Percentiles rank a stretch among this genome's conserved stretches.
These are phyloP conservation scores for Pichia sp. DNA, from an alignment of 1,139 yeast genomes.

Conservation along the genomic window DNA sequence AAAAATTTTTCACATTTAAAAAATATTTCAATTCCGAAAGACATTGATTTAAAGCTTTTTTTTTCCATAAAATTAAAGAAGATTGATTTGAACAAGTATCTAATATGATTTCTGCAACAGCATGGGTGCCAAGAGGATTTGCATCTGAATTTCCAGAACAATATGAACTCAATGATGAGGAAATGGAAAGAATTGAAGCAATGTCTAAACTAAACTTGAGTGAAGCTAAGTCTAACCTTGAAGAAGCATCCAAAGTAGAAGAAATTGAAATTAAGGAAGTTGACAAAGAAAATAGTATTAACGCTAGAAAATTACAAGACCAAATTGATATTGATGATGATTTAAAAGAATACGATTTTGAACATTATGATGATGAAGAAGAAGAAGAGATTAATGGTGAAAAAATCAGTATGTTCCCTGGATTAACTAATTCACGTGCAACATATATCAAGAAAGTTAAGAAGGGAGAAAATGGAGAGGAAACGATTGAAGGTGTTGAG, in stretches of 20 bases:
- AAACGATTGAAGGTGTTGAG: constrained; percentile 30
- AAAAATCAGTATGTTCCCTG: constrained; percentile 64
- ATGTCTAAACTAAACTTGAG: constrained; percentile 77
- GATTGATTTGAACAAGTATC: no score
- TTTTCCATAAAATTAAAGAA: no score
- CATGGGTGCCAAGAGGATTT: constrained; percentile 96
- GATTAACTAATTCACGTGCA: constrained; percentile 49
- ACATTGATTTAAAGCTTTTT: no score
- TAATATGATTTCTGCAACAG: constrained; percentile 78
- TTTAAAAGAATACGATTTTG: constrained; percentile 79
- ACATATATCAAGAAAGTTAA: constrained; percentile 30
- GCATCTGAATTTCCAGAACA: constrained; percentile 90
- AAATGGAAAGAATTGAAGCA: constrained; percentile 82
- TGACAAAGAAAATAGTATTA: constrained; percentile 22
- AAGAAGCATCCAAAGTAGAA: constrained; percentile 32
- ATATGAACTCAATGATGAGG: constrained; percentile 84
- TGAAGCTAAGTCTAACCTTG: constrained; percentile 62
- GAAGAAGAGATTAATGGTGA: constrained; percentile 36
- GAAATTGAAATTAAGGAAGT: constrained; percentile 26
- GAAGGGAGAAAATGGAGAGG: constrained; percentile 37
- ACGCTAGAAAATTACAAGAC: constrained; percentile 32
- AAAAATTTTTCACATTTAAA: background rate
- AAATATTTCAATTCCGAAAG: no score
- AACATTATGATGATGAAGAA: constrained; percentile 72
- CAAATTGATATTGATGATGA: constrained; percentile 71